Percentiles rank a stretch among this genome's conserved stretches.
phyloP scores from a whole-genome alignment of 2,329 filamentous ascomycete genomes.

The Exophiala alcalophila region DNA sequence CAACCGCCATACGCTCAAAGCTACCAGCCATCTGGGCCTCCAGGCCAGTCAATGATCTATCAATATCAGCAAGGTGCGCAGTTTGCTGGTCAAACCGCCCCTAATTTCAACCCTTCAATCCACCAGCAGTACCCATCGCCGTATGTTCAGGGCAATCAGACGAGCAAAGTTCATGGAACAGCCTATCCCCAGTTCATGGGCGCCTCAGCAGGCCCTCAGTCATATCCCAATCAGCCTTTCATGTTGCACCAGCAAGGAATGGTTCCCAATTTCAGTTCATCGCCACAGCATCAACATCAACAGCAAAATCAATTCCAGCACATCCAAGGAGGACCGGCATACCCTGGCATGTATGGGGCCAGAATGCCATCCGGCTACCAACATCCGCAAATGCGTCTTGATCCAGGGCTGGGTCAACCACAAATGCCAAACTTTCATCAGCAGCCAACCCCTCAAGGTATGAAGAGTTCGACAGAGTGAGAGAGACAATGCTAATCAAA shows the following conservation, averaged over 20 bases:
- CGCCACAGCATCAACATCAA: constrained; percentile 15
- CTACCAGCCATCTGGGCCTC: constrained; percentile 11
- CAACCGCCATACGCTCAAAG: constrained; percentile 26
- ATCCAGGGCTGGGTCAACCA: constrained; percentile 15
- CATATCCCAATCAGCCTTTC: constrained; percentile 15
- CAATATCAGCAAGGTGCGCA: constrained; percentile 29
- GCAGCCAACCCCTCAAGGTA: constrained; percentile 22
- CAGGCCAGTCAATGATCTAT: constrained; percentile 26
- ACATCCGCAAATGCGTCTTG: constrained; percentile 24
- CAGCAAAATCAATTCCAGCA: constrained; percentile 17
- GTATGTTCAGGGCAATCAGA: constrained; percentile 23
- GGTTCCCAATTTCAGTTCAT: constrained; percentile 7
- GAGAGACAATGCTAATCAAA: constrained; percentile 8
- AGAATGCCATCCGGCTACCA: constrained; percentile 18
- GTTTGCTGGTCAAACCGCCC: constrained; percentile 30
- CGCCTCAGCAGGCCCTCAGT: constrained; percentile 4
- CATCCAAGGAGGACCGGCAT: constrained; percentile 4
- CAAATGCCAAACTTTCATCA: constrained; percentile 16
- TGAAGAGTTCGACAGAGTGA: constrained; percentile 1
- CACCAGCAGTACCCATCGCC: constrained; percentile 29
- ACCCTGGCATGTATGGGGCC: constrained; percentile 12
- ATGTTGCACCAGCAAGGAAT: constrained; percentile 22
- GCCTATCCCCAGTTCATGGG: constrained; percentile 18
- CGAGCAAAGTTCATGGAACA: constrained; percentile 24
- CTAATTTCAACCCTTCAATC: constrained; percentile 20